Percentiles rank a stretch among this genome's conserved stretches.
phyloP scores from a whole-genome alignment of 225 moss, liverwort and hornwort species.

The Ulota crispa region DNA sequence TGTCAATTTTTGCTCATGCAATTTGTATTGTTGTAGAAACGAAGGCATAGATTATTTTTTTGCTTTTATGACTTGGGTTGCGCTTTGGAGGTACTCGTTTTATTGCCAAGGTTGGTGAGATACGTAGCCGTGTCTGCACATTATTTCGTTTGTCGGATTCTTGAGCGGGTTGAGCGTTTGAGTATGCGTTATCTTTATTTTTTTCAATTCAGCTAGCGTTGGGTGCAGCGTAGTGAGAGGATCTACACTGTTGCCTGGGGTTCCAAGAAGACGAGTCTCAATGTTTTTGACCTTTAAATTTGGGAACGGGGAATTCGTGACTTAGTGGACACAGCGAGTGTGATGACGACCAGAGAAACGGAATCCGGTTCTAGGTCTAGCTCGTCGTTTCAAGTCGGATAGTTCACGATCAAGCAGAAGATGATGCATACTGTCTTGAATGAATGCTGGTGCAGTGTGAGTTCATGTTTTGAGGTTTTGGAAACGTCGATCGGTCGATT shows the following conservation, averaged over 20 bases:
- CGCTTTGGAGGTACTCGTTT: not conserved
- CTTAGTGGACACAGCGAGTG: not conserved
- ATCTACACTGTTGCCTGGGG: not conserved
- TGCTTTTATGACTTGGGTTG: not conserved
- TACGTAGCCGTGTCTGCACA: not conserved
- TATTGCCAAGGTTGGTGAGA: not conserved
- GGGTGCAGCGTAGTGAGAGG: not conserved
- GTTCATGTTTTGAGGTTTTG: not conserved
- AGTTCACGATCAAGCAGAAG: not conserved
- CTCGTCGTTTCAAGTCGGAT: not conserved
- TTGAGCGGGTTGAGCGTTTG: not conserved
- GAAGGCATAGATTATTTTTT: not conserved
- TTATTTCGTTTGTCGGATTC: constrained; percentile 7
- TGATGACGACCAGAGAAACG: not conserved
- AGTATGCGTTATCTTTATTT: not conserved
- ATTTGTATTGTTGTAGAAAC: not conserved
- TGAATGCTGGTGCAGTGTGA: not conserved
- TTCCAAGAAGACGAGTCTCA: not conserved
- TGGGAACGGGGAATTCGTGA: constrained; percentile 4
- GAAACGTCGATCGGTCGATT: not conserved
- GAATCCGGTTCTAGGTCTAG: constrained; percentile 17
- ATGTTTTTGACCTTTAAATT: not conserved
- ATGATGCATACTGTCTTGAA: not conserved
- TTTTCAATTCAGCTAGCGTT: constrained; percentile 1
- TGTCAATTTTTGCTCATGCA: not conserved